These are phyloP conservation scores for Colletotrichum liaoningense DNA, from an alignment of 2,329 filamentous ascomycete species.

Conservation along the genomic window DNA sequence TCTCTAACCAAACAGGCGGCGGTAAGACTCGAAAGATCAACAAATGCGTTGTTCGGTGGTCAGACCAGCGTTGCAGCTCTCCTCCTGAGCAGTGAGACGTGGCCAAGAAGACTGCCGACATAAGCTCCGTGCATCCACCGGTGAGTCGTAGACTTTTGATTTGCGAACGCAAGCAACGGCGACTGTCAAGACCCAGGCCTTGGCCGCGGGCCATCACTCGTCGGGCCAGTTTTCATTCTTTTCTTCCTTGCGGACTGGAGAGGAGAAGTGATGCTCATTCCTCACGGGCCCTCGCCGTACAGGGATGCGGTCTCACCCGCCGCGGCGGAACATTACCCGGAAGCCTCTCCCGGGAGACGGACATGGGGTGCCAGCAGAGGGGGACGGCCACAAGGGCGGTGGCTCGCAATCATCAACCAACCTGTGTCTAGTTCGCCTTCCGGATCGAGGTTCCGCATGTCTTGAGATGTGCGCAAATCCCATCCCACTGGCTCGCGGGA, in stretches of 20 bases:
- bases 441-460: conserved; percentile 9
- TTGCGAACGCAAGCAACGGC: background rate
- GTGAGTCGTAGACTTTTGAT: background rate
- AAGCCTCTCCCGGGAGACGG: conserved; percentile 23
- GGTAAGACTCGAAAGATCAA: background rate
- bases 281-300: background rate
- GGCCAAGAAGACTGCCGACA: background rate
- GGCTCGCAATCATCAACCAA: conserved; percentile 5
- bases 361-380: background rate
- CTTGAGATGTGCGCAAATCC: conserved; percentile 7
- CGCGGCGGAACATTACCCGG: conserved; percentile 16
- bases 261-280: conserved; percentile 23
- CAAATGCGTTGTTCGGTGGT: background rate
- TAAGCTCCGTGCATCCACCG: background rate
- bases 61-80: background rate
- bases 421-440: background rate
- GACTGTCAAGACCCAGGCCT: background rate
- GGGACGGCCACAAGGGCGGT: background rate
- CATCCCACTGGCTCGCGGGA: conserved; percentile 11
- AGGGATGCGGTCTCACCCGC: background rate
- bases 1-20: background rate
- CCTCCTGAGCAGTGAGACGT: background rate
- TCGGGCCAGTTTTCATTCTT: background rate
- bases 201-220: background rate
- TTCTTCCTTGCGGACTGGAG: background rate